phyloP scores from a whole-genome alignment of 1,284 basidiomycete species.

The Cutaneotrichosporon sp. region DNA sequence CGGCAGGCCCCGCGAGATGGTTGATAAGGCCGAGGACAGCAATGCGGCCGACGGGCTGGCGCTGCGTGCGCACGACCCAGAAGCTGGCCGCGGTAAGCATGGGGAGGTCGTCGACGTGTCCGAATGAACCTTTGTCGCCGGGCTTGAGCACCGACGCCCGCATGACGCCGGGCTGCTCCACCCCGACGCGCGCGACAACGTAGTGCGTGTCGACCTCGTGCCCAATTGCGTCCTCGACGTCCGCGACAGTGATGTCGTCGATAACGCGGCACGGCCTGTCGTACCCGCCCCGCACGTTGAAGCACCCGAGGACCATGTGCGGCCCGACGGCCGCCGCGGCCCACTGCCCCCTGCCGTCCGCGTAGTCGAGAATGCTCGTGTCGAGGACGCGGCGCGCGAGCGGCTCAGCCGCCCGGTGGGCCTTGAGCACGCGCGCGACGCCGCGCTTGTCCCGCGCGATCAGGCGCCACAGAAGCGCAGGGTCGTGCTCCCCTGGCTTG shows the following conservation, averaged over 20 bases:
- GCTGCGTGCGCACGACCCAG: slow-evolving; percentile 3
- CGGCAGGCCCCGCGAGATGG: slow-evolving; percentile 31
- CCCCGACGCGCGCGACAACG: slow-evolving; percentile 1
- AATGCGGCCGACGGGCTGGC: neutral
- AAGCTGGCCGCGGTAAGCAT: slow-evolving; percentile 1
- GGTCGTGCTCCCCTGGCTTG: slow-evolving; percentile 27
- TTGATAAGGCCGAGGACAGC: slow-evolving; percentile 36
- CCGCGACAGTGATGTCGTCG: slow-evolving; percentile 9
- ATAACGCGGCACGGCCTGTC: neutral
- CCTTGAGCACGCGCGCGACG: slow-evolving; percentile 7
- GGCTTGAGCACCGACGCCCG: neutral
- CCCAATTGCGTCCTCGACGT: slow-evolving; percentile 14
- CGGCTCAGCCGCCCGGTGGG: slow-evolving; percentile 2
- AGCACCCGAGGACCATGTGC: slow-evolving; percentile 11
- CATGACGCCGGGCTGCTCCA: neutral
- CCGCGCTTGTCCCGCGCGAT: slow-evolving; percentile 2
- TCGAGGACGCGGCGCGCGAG: slow-evolving; percentile 10
- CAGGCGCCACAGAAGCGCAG: slow-evolving; percentile 22
- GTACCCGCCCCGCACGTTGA: slow-evolving; percentile 11
- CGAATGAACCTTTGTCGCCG: neutral
- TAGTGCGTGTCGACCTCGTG: neutral
- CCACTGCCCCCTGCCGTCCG: slow-evolving; percentile 17
- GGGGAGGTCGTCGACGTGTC: neutral
- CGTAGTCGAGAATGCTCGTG: slow-evolving; percentile 5
- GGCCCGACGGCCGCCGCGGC: neutral